Base-by-base conservation (phyloP, 2,329 filamentous ascomycete genomes). In the Emergomyces pasteurianus region DNA sequence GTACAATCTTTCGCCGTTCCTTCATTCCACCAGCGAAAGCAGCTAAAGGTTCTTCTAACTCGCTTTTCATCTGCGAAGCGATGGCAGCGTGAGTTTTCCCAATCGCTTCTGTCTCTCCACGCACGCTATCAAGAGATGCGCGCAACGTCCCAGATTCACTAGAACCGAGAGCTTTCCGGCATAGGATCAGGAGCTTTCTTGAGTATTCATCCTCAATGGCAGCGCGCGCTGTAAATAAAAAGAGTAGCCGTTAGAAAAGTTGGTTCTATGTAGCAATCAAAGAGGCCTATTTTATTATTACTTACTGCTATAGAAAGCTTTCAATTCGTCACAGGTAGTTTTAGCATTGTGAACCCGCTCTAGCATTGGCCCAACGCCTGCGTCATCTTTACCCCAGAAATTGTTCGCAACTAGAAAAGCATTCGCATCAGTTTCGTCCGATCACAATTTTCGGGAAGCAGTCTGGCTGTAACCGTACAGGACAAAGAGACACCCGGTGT, bases 321-420 rank as follows among this genome's bases (percentile, higher is more conserved):
- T 92, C 58, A 99, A 76, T 77, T 99, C 94, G 75, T 99, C 95
- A 73, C 88, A 92, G 31, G 94, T 96, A 69, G 88, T 85, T 80
- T 99, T 99, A 56, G 94, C 90, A 75, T 86, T 87, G 71, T 90
- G 87, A 90, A 99, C 95, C 71, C 94, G 92, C 74, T 92, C 90
- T 36, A 99, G 82, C 70, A 99, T 84, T 62, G 94, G 95, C 53
- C 82, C 82, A 70, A 99, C 92, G 72, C 94, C 95, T 58, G 92
- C 94, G 80, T 99, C 94, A 74, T 97, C 92, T 80, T 95, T 97
- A 65, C 94, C 94, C 94, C 94, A 99, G 76, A 99, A 99, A 74
- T 99, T 99, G 79, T 99, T 99, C 70, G 94, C 92, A 79, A 99
- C 74, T 92, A 92, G 66, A 61, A n/a, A 8, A 50, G 67, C 3